A percentile compares a stretch with the other conserved stretches of the same genome.
These are phyloP conservation scores for Aspergillus calidoustus DNA, from an alignment of 2,329 filamentous ascomycete species.

Conservation along the genomic window DNA sequence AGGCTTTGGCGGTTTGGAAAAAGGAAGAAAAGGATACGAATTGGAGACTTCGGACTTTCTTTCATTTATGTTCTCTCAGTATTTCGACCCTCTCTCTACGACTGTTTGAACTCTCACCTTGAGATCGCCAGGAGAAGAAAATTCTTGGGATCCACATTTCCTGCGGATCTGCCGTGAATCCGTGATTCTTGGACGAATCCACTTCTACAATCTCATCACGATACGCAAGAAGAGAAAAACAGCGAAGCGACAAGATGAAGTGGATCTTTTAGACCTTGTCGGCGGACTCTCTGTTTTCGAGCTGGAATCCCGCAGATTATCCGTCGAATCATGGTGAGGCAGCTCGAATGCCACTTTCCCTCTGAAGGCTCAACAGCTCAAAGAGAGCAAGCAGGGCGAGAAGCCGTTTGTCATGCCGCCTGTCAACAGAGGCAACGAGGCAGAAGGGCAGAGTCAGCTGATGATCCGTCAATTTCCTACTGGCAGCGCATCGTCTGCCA, in stretches of 20 bases:
- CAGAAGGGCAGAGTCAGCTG: background rate
- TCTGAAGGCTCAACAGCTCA: background rate
- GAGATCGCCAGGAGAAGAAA: conserved; percentile 15
- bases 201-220: conserved; percentile 2
- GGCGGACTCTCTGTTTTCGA: background rate
- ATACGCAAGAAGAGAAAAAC: conserved; percentile 7
- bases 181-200: conserved; percentile 15
- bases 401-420: background rate
- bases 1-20: background rate
- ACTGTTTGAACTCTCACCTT: background rate
- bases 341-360: background rate
- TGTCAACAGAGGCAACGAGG: background rate
- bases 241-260: background rate
- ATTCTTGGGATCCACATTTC: conserved; percentile 2
- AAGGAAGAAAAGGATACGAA: background rate
- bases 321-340: conserved; percentile 8
- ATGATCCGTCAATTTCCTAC: background rate
- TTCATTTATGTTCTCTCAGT: background rate
- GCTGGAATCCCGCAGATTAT: conserved; percentile 2
- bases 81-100: background rate
- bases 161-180: conserved; percentile 13
- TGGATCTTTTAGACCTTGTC: background rate
- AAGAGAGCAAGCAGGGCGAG: background rate
- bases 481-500: background rate
- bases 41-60: background rate